Evolutionary conservation across 208 protist genomes (phyloP).

Genomic region (Trypanosoma avium): DNA sequence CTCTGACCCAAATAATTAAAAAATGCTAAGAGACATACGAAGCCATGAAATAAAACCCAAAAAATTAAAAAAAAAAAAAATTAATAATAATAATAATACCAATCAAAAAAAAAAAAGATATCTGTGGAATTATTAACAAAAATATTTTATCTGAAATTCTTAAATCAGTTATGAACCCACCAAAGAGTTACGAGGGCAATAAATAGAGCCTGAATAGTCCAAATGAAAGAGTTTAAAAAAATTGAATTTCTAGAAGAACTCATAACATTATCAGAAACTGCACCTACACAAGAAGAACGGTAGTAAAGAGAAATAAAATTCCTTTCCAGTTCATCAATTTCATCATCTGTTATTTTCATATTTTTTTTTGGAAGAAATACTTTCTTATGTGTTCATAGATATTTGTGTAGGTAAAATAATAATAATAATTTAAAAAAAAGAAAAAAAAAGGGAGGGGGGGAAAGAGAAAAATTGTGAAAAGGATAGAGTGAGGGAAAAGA

Average conservation of each 20-base stretch:
- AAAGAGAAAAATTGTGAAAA: too few species aligned
- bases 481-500: too few species aligned
- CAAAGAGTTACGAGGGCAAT: slow-evolving; percentile 20
- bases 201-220: slow-evolving; percentile 15
- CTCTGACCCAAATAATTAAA: not conserved
- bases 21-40: slow-evolving; percentile 12
- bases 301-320: slow-evolving; percentile 27
- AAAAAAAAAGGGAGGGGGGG: too few species aligned
- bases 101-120: slow-evolving; percentile 7
- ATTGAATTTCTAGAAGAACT: slow-evolving; percentile 3
- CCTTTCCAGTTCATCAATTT: slow-evolving; percentile 27
- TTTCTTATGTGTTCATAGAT: not conserved
- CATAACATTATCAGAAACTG: not conserved
- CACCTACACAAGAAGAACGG: slow-evolving; percentile 3
- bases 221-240: slow-evolving; percentile 14
- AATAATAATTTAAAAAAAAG: too few species aligned
- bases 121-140: not conserved
- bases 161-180: slow-evolving; percentile 18
- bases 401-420: not conserved
- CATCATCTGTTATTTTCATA: slow-evolving; percentile 29
- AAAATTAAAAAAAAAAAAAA: slow-evolving; percentile 22
- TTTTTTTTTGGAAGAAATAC: not conserved
- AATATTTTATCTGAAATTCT: not conserved
- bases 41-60: not conserved
- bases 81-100: slow-evolving; percentile 4